Base-by-base conservation (phyloP, 2,329 filamentous ascomycete species). In the Amesomyces nigricolor region DNA sequence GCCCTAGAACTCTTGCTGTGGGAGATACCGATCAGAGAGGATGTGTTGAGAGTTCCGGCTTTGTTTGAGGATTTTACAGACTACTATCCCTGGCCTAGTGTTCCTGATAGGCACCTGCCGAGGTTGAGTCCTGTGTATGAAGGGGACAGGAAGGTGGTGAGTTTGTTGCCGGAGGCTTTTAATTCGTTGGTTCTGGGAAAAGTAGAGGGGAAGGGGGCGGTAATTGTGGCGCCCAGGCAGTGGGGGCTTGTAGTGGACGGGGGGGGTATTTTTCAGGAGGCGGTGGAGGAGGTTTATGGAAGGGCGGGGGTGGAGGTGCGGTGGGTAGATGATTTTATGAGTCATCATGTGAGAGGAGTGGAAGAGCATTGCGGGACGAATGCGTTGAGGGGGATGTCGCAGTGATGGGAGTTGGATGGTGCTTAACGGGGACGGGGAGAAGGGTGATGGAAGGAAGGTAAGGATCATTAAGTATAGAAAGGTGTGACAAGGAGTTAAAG, bases 311-410 rank as follows among this genome's bases (percentile, higher is more conserved):
- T 56, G 30, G 11, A n/a, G 13, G 47, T 51, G 22, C 13, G 16
- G 37, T 56, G 53, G 47, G 47, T 56, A 37, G 53, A 56, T 47
- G 47, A 56, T 19, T 56, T 51, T 32, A 56, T 56, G 47, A 56
- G 40, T 30, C 53, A 56, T 37, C 47, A 56, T 42, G 53, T 56
- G 8, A 40, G 53, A 29, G 53, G 53, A 2, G 53, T 47, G 4
- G 53, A 56, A 47, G 47, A 51, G 17, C 47, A 56, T 30, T 56
- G 53, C n/a, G 53, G 53, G 35, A 51, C 53, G 35, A 56, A 56
- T 43, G 42, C 47, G 42, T 37, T 47, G 47, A 32, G 47, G 29
- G 42, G 47, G 47, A 47, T 47, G 48, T 37, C 17, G n/a, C 4
- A 1, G 6, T 56, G 53, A 47, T 47, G 53, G 53, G 3, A 4